Base-by-base conservation (phyloP, 2,329 filamentous ascomycete species). In the Sporothrix curviconia region DNA sequence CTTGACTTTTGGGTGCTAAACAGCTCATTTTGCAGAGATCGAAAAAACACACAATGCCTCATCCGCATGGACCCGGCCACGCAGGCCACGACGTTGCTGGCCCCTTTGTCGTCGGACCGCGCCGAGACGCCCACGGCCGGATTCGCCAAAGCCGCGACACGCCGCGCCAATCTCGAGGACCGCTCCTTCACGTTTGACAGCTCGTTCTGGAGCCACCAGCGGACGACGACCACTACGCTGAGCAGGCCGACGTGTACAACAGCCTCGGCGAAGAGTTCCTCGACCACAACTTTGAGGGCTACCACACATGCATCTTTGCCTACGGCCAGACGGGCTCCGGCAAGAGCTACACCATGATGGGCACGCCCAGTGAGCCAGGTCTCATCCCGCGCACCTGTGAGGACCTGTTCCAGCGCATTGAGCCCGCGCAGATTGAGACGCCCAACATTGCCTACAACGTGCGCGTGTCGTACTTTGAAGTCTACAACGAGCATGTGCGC, bases 261-360 rank as follows among this genome's bases (percentile, higher is more conserved):
- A 94, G 97, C 69, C 76, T 99, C 62, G 94, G 94, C 61, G 83
- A 85, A 65, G 94, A 94, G 55, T 80, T 99, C 59, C 81, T 99
- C 64, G 92, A 99, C 76, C 99, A 99, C 82, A 94, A 94, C 17
- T 99, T 99, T 70, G 85, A 92, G 67, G 94, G 94, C 44, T 99
- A 97, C 77, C 97, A 99, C 78, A 99, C 97, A 73, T 99, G 94
- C 79, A 99, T 99, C 65, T 97, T 99, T 69, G 94, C 94, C 60
- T 97, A 99, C 68, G 94, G 94, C 11, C 94, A 99, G 76, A 99
- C 94, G 0, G 94, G 94, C 24, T 95, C 92, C 0, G 94, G 94
- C 53, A 61, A 62, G 59, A 61, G 90, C 70, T 99, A 97, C 74
- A 99, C 99, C 92, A 99, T 99, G 94, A 99, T 99, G 94, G 94